These are phyloP conservation scores for Ustilago nuda DNA, from an alignment of 1,284 basidiomycete genomes.

Conservation along the genomic window DNA sequence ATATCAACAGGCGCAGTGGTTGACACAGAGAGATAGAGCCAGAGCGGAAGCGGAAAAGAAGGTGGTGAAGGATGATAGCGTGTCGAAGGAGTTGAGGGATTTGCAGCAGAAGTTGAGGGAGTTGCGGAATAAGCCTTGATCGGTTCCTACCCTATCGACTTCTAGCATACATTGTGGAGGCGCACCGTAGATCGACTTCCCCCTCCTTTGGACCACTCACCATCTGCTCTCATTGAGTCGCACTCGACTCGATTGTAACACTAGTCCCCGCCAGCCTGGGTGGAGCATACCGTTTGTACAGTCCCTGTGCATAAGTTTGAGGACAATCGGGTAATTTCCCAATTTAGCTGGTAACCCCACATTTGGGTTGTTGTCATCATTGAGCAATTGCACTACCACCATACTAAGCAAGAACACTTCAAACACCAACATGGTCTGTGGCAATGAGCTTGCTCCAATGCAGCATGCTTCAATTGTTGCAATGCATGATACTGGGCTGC, in stretches of 20 bases:
- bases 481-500: too few relatives aligned
- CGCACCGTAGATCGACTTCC: not conserved
- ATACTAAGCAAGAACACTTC: too few relatives aligned
- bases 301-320: too few relatives aligned
- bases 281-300: constrained; percentile 11
- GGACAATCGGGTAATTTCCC: too few relatives aligned
- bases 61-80: constrained; percentile 22
- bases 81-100: constrained; percentile 44
- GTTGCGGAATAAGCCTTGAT: constrained; percentile 24
- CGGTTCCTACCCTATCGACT: too few relatives aligned
- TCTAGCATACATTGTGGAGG: not conserved
- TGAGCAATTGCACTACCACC: too few relatives aligned
- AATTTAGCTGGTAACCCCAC: too few relatives aligned
- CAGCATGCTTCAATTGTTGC: too few relatives aligned
- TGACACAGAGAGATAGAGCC: constrained; percentile 38
- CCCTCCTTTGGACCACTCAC: not conserved
- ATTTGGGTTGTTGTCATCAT: too few relatives aligned
- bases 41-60: constrained; percentile 26
- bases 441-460: too few relatives aligned
- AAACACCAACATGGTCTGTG: too few relatives aligned
- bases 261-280: not conserved
- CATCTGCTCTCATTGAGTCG: not conserved
- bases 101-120: constrained; percentile 51
- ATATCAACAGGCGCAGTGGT: constrained; percentile 40
- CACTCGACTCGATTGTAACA: constrained; percentile 4